Base-by-base conservation (phyloP, 352 stramenopile species). In the Thalassiosira livingstoniorum region DNA sequence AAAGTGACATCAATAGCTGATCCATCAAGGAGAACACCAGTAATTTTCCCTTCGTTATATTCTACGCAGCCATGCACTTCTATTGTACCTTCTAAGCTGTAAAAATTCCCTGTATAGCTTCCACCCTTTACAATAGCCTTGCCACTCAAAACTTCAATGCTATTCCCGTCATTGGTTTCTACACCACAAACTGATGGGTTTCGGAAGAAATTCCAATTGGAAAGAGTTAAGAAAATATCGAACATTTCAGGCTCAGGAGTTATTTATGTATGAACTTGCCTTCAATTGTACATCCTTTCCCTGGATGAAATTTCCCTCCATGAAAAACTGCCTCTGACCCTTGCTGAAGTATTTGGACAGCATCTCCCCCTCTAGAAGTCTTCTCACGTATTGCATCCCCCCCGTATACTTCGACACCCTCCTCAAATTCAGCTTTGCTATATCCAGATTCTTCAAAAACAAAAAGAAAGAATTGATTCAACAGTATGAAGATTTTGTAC, bases 1-100 rank as follows among this genome's bases (percentile, higher is more conserved):
- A 73, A 82, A n/a, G 34, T 31, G 51, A 82, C 75, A 76, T 82
- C 61, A 27, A 82, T 75, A 18, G 29, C 35, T 34, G 31, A 62
- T 23, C 65, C 65, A 76, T 82, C 75, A 37, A 65, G 29, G 21
- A 82, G 51, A 35, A 73, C 42, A 43, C 75, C 75, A n/a, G 34
- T 45, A 21, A 82, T 82, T 60, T 65, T 80, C 55, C 43, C 75
- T 23, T 62, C 60, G 54, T 72, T 58, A 63, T 61, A 67, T 34
- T 67, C 65, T 27, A 82, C 75, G 61, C 75, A 82, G 31, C 75
- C 75, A 76, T 82, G 66, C 18, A 82, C 37, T 43, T 73, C 65
- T 34, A 82, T 60, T 32, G 42, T 21, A 35, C 75, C 64, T 47
- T 45, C n/a, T 15, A 65, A 1, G 61, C 70, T 77, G 34, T 77